Base-by-base conservation (phyloP, 768 basidiomycete species). In the Scleroderma bovista region DNA sequence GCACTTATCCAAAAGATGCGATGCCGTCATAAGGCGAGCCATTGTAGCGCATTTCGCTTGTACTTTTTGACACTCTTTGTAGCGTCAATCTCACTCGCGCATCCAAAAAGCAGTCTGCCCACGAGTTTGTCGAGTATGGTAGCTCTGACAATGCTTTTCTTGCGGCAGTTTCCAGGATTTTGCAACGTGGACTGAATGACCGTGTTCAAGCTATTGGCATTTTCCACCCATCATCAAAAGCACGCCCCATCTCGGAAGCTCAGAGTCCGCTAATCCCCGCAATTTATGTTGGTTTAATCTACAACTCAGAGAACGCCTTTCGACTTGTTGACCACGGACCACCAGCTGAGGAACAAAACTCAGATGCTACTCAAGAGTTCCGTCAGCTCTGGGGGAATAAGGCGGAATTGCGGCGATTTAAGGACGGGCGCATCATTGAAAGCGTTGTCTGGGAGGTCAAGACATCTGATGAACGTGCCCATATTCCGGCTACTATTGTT, bases 401-500 rank as follows among this genome's bases (percentile, higher is more conserved):
- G 65, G 84, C 93, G 0, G 95, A 98, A 61, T 72, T 97, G 16
- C 79, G 96, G 6, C 80, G 94, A 34, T 99, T 99, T 75, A 94
- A 97, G 66, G 94, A 99, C 59, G 95, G 95, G 1, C 78, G 86
- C 16, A 97, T 98, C 53, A 62, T 79, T 6, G 93, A 97, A 66
- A 91, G 88, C 57, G 92, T 97, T n/a, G 93, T 98, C 3, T 99
- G 96, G 96, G 87, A 96, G 17, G 81, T 91, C 8, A 77, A 80
- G 52, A 85, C 80, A 3, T 75, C 78, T 0, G 92, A 95, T 46
- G 90, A 93, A 52, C 83, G 90, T 23, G 74, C 82, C 0, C 78
- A 84, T 53, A 82, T 98, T 24, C 92, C 93, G 0, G 70, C 74
- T 13, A 75, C 79, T 69, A 80, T 97, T 57, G 81, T 91, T 23